Evolutionary conservation across 352 stramenopile genomes (phyloP).

Genomic region (Phytophthora capsici): DNA sequence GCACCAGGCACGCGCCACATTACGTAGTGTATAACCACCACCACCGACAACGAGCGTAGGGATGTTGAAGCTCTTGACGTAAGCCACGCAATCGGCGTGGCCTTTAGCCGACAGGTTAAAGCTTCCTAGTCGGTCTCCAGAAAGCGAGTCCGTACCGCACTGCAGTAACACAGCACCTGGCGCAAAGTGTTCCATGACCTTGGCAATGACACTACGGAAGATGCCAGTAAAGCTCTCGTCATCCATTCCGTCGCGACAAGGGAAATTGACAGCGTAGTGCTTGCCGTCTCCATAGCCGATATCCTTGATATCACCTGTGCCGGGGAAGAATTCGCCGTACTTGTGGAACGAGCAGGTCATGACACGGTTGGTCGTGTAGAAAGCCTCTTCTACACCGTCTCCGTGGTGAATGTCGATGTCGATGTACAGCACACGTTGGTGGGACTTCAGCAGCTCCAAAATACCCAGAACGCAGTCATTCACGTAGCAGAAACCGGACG

Average conservation of each 20-base stretch:
- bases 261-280: conserved; percentile 99
- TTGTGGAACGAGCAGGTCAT: conserved; percentile 99
- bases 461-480: conserved; percentile 99
- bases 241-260: conserved; percentile 98
- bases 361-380: conserved; percentile 99
- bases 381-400: conserved; percentile 99
- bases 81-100: conserved; percentile 97
- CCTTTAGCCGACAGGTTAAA: conserved; percentile 98
- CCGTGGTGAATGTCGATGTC: conserved; percentile 99
- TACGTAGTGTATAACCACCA: conserved; percentile 98
- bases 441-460: conserved; percentile 97
- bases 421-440: conserved; percentile 99
- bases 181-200: conserved; percentile 97
- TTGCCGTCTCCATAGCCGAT: conserved; percentile 92
- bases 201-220: conserved; percentile 93
- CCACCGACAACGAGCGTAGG: conserved; percentile 97
- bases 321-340: conserved; percentile 99
- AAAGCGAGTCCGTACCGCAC: conserved; percentile 98
- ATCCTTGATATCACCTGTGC: conserved; percentile 92
- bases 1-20: conserved; percentile 93
- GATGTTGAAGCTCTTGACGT: conserved; percentile 97
- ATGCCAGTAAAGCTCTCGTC: conserved; percentile 95
- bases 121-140: conserved; percentile 97
- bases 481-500: conserved; percentile 99
- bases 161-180: conserved; percentile 98